Evolutionary conservation across 352 stramenopile genomes (phyloP).

Genomic region (Blastocystis sp.): DNA sequence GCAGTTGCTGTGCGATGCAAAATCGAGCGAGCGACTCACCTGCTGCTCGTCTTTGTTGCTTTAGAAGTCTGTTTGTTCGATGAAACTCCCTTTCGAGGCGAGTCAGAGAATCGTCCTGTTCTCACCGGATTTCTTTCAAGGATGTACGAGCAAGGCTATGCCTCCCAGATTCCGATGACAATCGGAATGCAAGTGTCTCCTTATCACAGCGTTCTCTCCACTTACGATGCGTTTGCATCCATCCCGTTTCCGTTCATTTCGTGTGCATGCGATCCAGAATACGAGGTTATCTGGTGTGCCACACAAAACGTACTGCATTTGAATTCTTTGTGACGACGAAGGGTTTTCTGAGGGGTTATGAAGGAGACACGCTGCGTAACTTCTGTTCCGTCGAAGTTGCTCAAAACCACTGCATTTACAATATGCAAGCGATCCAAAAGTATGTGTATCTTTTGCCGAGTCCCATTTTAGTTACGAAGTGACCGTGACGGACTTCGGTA

Average conservation of each 20-base stretch:
- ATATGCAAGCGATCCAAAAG: conserved; percentile 54
- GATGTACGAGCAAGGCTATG: neutral
- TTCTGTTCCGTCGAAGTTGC: conserved; percentile 64
- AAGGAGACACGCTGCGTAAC: conserved; percentile 18
- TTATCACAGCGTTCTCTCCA: conserved; percentile 14
- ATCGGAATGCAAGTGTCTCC: neutral
- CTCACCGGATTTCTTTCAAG: neutral
- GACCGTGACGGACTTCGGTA: conserved; percentile 51
- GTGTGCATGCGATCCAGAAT: conserved; percentile 41
- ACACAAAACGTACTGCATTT: conserved; percentile 14
- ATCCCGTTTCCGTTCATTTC: conserved; percentile 66
- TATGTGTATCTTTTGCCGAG: neutral
- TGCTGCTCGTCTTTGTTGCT: conserved; percentile 48
- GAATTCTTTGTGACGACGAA: neutral
- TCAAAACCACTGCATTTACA: conserved; percentile 56
- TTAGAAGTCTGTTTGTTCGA: conserved; percentile 56
- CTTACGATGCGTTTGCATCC: conserved; percentile 46
- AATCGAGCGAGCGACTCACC: conserved; percentile 38
- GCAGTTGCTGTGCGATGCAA: conserved; percentile 39
- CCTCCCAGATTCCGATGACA: neutral
- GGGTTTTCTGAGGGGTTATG: conserved; percentile 63
- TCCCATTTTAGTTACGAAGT: conserved; percentile 33
- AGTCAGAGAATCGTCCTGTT: too few species aligned
- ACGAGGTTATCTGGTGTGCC: conserved; percentile 61
- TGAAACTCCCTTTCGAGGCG: conserved; percentile 30